These are phyloP conservation scores for Wallacemonas collosoma DNA, from an alignment of 208 protist genomes.

Conservation along the genomic window DNA sequence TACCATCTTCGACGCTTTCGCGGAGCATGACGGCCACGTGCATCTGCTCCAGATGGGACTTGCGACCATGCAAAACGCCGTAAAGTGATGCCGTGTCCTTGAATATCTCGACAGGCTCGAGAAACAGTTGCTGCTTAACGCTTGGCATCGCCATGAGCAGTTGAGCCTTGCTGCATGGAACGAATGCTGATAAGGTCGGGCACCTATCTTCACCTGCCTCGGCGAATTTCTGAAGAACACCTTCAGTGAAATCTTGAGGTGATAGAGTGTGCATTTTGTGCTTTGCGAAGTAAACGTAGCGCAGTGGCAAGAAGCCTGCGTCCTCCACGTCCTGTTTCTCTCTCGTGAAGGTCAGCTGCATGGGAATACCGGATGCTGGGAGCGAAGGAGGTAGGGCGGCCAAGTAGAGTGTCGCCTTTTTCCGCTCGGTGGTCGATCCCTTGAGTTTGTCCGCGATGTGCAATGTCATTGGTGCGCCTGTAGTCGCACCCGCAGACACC, in stretches of 20 bases:
- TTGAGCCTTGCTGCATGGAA: constrained; percentile 42
- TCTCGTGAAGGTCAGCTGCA: constrained; percentile 42
- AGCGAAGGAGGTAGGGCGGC: constrained; percentile 34
- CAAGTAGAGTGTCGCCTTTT: constrained; percentile 33
- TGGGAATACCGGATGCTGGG: constrained; percentile 28
- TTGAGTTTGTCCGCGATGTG: constrained; percentile 50
- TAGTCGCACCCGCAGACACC: not conserved
- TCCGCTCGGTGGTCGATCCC: constrained; percentile 25
- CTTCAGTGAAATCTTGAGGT: constrained; percentile 37
- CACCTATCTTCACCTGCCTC: constrained; percentile 9
- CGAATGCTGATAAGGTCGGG: constrained; percentile 46
- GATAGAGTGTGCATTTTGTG: constrained; percentile 20
- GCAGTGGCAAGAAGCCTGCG: constrained; percentile 30
- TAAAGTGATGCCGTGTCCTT: constrained; percentile 66
- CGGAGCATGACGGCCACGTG: constrained; percentile 74
- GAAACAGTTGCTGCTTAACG: constrained; percentile 38
- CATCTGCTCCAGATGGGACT: constrained; percentile 33
- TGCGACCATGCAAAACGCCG: constrained; percentile 60
- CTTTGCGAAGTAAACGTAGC: constrained; percentile 71
- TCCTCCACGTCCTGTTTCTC: constrained; percentile 34
- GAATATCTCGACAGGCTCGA: constrained; percentile 66
- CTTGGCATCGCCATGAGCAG: constrained; percentile 35
- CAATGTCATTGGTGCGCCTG: not conserved
- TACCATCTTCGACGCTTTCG: constrained; percentile 36
- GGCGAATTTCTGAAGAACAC: constrained; percentile 25